Evolutionary conservation across 139 green algal genomes (phyloP).

Genomic region (Auxenochlorella protothecoides): DNA sequence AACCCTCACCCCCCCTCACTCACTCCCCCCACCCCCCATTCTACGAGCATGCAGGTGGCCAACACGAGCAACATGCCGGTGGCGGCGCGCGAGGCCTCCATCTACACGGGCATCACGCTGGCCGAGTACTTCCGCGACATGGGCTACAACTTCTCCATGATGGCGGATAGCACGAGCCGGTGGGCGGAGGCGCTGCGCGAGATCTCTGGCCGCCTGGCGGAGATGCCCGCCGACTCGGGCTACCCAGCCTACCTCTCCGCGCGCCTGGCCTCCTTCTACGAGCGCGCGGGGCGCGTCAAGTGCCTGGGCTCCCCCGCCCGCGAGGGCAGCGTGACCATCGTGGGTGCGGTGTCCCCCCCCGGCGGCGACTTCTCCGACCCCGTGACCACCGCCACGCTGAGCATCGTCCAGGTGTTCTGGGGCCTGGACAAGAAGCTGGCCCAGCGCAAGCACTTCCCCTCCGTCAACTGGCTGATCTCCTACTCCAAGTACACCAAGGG

Average conservation of each 20-base stretch:
- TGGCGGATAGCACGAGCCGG: constrained; percentile 95
- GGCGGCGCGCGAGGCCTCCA: constrained; percentile 95
- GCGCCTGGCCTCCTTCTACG: constrained; percentile 95
- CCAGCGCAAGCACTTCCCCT: constrained; percentile 99
- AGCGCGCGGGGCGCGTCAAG: constrained; percentile 87
- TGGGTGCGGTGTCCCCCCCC: constrained; percentile 94
- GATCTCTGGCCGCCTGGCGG: constrained; percentile 94
- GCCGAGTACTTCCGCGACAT: constrained; percentile 99
- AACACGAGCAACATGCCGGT: constrained; percentile 99
- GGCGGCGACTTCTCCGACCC: constrained; percentile 98
- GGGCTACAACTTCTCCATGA: constrained; percentile 97
- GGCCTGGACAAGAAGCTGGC: constrained; percentile 99
- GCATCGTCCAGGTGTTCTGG: constrained; percentile 99
- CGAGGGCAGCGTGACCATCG: constrained; percentile 94
- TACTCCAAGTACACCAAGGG: constrained; percentile 98
- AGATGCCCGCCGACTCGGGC: constrained; percentile 96
- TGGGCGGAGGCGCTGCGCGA: constrained; percentile 98
- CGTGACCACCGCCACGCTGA: constrained; percentile 94
- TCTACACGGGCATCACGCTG: constrained; percentile 99
- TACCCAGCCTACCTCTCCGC: constrained; percentile 87
- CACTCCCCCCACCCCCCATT: too few relatives aligned
- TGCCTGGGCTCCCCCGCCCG: constrained; percentile 86
- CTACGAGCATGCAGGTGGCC: constrained; percentile 47
- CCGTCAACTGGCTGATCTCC: constrained; percentile 99
- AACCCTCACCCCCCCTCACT: too few relatives aligned